Evolutionary conservation across 768 basidiomycete species (phyloP).

Genomic region (Rhizopogon vinicolor): DNA sequence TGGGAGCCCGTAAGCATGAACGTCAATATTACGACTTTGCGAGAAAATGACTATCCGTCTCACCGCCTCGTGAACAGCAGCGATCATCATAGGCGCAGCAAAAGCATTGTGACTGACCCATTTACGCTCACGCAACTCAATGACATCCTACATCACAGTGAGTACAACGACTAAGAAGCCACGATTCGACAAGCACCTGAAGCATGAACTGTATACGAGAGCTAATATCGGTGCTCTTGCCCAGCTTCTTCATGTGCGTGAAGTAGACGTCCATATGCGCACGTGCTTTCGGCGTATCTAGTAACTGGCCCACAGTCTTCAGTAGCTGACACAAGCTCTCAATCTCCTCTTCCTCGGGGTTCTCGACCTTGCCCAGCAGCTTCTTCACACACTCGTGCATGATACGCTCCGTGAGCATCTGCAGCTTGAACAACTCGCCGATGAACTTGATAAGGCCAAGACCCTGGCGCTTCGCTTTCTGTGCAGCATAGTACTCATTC

Average conservation of each 20-base stretch:
- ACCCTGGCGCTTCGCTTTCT: conserved; percentile 96
- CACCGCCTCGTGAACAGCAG: conserved; percentile 84
- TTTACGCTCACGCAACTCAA: conserved; percentile 80
- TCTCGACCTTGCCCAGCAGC: conserved; percentile 86
- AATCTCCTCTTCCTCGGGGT: conserved; percentile 97
- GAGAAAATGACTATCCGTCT: conserved; percentile 19
- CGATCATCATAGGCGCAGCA: conserved; percentile 82
- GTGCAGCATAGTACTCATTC: conserved; percentile 93
- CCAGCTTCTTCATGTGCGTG: conserved; percentile 80
- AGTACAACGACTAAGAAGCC: neutral
- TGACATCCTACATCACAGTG: conserved; percentile 62
- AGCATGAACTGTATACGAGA: conserved; percentile 95
- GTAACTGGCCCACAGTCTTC: conserved; percentile 77
- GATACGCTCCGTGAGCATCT: conserved; percentile 96
- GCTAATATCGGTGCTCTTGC: conserved; percentile 68
- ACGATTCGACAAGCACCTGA: conserved; percentile 52
- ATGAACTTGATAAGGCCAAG: conserved; percentile 98
- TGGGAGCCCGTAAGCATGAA: conserved; percentile 54
- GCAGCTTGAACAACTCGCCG: conserved; percentile 96
- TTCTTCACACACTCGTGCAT: conserved; percentile 99
- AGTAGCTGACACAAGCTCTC: conserved; percentile 94
- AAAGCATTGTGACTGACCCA: conserved; percentile 74
- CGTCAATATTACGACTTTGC: conserved; percentile 2
- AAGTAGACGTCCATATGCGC: conserved; percentile 94
- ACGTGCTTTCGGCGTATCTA: conserved; percentile 79